Evolutionary conservation across 1,139 yeast genomes (phyloP).

Genomic region (Hyphopichia fennica): DNA sequence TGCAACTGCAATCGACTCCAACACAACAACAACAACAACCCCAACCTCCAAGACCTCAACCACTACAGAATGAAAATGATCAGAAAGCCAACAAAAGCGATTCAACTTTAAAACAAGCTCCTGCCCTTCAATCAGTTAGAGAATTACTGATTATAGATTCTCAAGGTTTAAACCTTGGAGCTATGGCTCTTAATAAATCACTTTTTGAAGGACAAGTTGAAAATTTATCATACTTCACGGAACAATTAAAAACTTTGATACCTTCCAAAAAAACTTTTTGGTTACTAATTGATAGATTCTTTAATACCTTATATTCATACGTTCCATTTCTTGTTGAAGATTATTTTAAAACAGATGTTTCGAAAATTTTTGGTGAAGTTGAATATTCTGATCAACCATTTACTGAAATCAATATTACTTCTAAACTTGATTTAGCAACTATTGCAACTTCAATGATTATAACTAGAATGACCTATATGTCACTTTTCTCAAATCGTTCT

Average conservation of each 20-base stretch:
- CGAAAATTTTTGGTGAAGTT: slow-evolving; percentile 19
- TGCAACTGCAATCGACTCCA: too few relatives aligned
- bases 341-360: slow-evolving; percentile 18
- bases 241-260: slow-evolving; percentile 20
- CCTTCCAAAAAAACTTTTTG: slow-evolving; percentile 45
- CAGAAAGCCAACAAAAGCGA: too few relatives aligned
- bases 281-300: slow-evolving; percentile 33
- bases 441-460: slow-evolving; percentile 29
- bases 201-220: slow-evolving; percentile 21
- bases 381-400: slow-evolving; percentile 11
- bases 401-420: slow-evolving; percentile 17
- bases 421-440: slow-evolving; percentile 34
- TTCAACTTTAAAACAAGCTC: too few relatives aligned
- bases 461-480: slow-evolving; percentile 28
- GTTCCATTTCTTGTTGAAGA: slow-evolving; percentile 53
- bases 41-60: too few relatives aligned
- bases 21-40: too few relatives aligned
- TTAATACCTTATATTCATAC: slow-evolving; percentile 46
- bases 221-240: slow-evolving; percentile 21
- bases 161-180: slow-evolving; percentile 5
- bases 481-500: slow-evolving; percentile 31
- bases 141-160: neutral
- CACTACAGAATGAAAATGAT: neutral
- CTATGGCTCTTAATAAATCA: slow-evolving; percentile 9
- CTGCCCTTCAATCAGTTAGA: too few relatives aligned